Evolutionary conservation across 352 stramenopile genomes (phyloP).

Genomic region (Pythium monospermum): DNA sequence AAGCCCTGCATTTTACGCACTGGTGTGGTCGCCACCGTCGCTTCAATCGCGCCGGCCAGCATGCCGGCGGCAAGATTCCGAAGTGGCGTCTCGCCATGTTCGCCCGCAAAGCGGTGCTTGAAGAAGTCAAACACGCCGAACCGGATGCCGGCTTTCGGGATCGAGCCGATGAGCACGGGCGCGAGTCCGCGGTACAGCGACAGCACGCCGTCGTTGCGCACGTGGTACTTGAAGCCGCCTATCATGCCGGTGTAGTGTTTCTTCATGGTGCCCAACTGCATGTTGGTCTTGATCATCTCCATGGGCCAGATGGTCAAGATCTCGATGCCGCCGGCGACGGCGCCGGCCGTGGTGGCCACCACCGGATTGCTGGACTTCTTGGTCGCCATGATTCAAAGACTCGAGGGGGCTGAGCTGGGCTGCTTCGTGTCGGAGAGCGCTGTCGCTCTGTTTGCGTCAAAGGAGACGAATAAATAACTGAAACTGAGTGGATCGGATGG

Average conservation of each 20-base stretch:
- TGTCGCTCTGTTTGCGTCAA: not conserved
- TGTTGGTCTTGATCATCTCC: slow-evolving; percentile 95
- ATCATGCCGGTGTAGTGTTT: slow-evolving; percentile 71
- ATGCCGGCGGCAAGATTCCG: slow-evolving; percentile 93
- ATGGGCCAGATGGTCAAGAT: slow-evolving; percentile 89
- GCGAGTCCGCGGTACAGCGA: slow-evolving; percentile 93
- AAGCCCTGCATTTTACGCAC: slow-evolving; percentile 21
- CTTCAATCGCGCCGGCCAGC: slow-evolving; percentile 88
- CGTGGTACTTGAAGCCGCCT: slow-evolving; percentile 65
- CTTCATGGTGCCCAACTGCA: slow-evolving; percentile 85
- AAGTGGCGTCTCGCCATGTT: slow-evolving; percentile 85
- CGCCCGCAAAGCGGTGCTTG: slow-evolving; percentile 77
- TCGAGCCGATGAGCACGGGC: slow-evolving; percentile 92
- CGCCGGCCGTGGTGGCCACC: slow-evolving; percentile 75
- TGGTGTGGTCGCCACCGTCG: slow-evolving; percentile 92
- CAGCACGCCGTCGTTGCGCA: slow-evolving; percentile 52
- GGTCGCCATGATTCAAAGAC: slow-evolving; percentile 11
- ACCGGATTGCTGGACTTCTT: slow-evolving; percentile 77
- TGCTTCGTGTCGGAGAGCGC: not conserved
- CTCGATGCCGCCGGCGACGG: slow-evolving; percentile 87
- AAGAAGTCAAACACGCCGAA: slow-evolving; percentile 94
- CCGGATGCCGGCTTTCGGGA: slow-evolving; percentile 96
- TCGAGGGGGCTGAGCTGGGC: not conserved
- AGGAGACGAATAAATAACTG: slow-evolving; percentile 9
- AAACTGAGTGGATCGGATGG: slow-evolving; percentile 17